phyloP scores from a whole-genome alignment of 2,329 filamentous ascomycete genomes.

The Fusarium musae region DNA sequence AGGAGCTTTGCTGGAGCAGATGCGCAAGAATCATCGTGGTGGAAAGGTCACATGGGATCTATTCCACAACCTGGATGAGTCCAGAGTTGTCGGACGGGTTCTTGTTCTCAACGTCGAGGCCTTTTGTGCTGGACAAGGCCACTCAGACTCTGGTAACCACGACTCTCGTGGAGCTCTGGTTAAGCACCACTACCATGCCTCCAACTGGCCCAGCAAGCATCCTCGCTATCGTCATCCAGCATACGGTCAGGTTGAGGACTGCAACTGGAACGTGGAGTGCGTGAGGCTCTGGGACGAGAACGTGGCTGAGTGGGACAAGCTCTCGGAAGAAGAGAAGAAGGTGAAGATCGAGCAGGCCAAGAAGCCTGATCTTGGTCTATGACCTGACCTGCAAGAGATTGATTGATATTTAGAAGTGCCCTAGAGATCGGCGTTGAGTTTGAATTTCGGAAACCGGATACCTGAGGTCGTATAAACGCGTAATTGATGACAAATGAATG shows the following conservation, averaged over 20 bases:
- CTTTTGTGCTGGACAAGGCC: slow-evolving; percentile 78
- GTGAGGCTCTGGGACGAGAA: slow-evolving; percentile 74
- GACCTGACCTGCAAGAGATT: background rate
- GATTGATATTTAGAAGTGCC: slow-evolving; percentile 11
- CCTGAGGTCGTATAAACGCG: background rate
- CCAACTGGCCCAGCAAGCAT: slow-evolving; percentile 75
- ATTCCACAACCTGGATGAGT: slow-evolving; percentile 75
- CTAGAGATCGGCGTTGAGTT: slow-evolving; percentile 18
- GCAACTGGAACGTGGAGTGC: slow-evolving; percentile 75
- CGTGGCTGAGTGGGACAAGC: slow-evolving; percentile 67
- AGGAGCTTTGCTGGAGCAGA: slow-evolving; percentile 70
- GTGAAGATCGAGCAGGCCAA: slow-evolving; percentile 54
- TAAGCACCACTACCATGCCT: slow-evolving; percentile 80
- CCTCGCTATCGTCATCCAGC: slow-evolving; percentile 74
- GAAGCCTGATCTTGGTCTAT: slow-evolving; percentile 13
- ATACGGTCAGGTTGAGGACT: slow-evolving; percentile 76
- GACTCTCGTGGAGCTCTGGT: slow-evolving; percentile 73
- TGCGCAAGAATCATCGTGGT: slow-evolving; percentile 59
- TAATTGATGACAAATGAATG: background rate
- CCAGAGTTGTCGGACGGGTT: slow-evolving; percentile 71
- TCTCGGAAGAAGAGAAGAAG: slow-evolving; percentile 69
- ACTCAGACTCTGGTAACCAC: slow-evolving; percentile 78
- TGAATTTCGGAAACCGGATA: slow-evolving; percentile 15
- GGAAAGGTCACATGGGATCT: slow-evolving; percentile 66
- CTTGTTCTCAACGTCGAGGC: slow-evolving; percentile 77